A percentile compares a stretch with the other conserved stretches of the same genome.
Evolutionary conservation across 768 basidiomycete genomes (phyloP).

Genomic region (Hirschioporus abietinus): DNA sequence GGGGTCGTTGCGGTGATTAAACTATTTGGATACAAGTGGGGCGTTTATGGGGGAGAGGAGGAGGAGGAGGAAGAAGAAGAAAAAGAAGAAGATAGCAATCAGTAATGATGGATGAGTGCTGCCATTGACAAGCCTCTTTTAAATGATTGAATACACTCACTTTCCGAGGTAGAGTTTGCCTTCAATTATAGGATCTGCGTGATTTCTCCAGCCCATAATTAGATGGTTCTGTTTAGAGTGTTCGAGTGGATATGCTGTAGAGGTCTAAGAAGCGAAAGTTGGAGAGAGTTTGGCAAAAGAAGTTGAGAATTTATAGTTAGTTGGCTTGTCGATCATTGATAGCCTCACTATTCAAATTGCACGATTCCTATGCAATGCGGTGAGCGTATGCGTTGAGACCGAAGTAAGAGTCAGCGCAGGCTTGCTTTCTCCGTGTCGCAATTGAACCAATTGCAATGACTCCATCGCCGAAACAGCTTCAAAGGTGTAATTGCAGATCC

Average conservation of each 20-base stretch:
- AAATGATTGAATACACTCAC: constrained; percentile 39
- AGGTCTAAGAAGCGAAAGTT: background rate
- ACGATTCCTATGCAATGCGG: background rate
- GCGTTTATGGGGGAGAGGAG: background rate
- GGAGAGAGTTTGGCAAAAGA: background rate
- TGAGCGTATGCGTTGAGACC: background rate
- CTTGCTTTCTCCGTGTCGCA: background rate
- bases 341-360: background rate
- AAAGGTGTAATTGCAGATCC: background rate
- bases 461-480: background rate
- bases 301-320: background rate
- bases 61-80: constrained; percentile 18
- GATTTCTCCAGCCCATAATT: constrained; percentile 53
- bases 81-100: constrained; percentile 28
- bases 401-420: background rate
- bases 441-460: background rate
- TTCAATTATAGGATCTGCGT: constrained; percentile 57
- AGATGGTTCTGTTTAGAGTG: background rate
- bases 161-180: constrained; percentile 68
- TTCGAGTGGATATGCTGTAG: background rate
- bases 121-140: constrained; percentile 13
- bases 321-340: background rate
- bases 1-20: constrained; percentile 66
- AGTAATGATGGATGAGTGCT: constrained; percentile 16
- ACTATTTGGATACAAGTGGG: constrained; percentile 28